Conservation (phyloP, 805 yeast genomes). For the Cyberlindnera xylosilytica region DNA sequence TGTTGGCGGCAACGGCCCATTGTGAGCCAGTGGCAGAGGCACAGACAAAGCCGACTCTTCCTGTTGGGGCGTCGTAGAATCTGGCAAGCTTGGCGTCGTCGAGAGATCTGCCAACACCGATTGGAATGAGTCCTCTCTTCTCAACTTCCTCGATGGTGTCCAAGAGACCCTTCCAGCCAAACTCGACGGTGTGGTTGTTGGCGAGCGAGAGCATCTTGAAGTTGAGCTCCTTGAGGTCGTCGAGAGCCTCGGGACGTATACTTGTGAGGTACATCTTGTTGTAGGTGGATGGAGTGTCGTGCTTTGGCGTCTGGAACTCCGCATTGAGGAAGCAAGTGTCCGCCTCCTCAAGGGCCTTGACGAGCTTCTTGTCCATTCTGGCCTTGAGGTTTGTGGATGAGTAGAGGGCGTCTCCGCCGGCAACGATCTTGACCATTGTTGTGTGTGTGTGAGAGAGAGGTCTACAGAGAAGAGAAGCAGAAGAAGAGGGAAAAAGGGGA, state of each 20-base stretch:
- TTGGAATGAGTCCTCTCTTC: slow-evolving; percentile 23
- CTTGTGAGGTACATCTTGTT: slow-evolving; percentile 28
- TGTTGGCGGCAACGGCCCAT: slow-evolving; percentile 26
- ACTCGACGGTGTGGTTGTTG: slow-evolving; percentile 29
- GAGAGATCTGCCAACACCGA: slow-evolving; percentile 29
- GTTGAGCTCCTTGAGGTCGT: slow-evolving; percentile 27
- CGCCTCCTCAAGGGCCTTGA: slow-evolving; percentile 20
- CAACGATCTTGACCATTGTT: slow-evolving; percentile 19
- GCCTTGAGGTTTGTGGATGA: slow-evolving; percentile 26
- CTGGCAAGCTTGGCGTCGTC: slow-evolving; percentile 26
- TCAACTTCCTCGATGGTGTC: slow-evolving; percentile 28
- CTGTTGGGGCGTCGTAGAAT: slow-evolving; percentile 26
- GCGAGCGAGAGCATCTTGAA: slow-evolving; percentile 26
- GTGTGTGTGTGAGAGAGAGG: not conserved
- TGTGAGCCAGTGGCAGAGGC: slow-evolving; percentile 27
- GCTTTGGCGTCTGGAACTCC: slow-evolving; percentile 29
- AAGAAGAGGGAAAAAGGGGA: not conserved
- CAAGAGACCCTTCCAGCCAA: slow-evolving; percentile 26
- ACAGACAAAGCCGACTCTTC: slow-evolving; percentile 28
- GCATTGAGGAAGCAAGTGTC: slow-evolving; percentile 29
- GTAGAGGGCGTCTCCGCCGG: slow-evolving; percentile 30
- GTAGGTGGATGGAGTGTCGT: slow-evolving; percentile 26
- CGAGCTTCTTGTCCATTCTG: slow-evolving; percentile 27
- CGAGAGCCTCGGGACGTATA: slow-evolving; percentile 24
- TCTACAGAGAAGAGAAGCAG: not conserved